A percentile compares a stretch with the other conserved stretches of the same genome.
Evolutionary conservation across 129 eudicot genomes (phyloP).

Genomic region (sunflower (Helianthus annuus)): HanXRQr2.0-SUNRISE NC_035434.2:30398769-30399268

Average conservation of each 20-base stretch:
- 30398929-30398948: not conserved
- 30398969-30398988: not conserved
- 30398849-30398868: no score
- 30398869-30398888: no score
- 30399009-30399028: not conserved
- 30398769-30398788: no score
- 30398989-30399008: not conserved
- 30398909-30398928: not conserved
- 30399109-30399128: not conserved
- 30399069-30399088: not conserved
- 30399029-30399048: not conserved
- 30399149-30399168: conserved; percentile 5
- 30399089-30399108: not conserved
- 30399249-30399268: not conserved
- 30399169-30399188: conserved; percentile 29
- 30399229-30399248: conserved; percentile 22
- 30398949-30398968: not conserved
- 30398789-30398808: no score
- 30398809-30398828: no score
- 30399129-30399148: conserved; percentile 5
- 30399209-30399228: conserved; percentile 27
- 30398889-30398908: no score
- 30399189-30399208: not conserved
- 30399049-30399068: conserved; percentile 6
- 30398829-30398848: no score